Conservation (phyloP, 164 flowering plant species). For the Brasenia schreberi region DNA sequence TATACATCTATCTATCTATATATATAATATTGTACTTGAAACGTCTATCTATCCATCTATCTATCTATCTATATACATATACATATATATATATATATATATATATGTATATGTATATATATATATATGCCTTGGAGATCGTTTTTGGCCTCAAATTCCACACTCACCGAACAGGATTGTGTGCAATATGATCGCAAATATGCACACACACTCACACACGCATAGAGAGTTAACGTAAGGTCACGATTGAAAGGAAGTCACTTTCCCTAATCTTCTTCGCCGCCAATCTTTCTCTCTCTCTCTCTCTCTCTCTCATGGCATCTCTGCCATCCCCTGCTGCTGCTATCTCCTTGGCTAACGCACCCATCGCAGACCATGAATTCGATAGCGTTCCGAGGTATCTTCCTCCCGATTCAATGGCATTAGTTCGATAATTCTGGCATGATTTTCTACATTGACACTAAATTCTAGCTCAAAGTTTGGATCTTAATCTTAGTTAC, state of each 20-base stretch:
- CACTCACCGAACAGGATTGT: neutral
- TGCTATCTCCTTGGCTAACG: conserved; percentile 13
- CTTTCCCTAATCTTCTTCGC: neutral
- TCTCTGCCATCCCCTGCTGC: conserved; percentile 54
- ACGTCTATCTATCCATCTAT: too few relatives aligned
- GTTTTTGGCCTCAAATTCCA: neutral
- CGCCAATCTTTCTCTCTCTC: neutral
- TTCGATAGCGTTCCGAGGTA: conserved; percentile 42
- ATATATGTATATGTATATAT: too few relatives aligned
- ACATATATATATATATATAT: too few relatives aligned
- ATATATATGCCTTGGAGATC: neutral
- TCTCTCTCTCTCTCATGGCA: conserved; percentile 33
- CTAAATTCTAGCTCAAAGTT: neutral
- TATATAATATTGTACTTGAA: too few relatives aligned
- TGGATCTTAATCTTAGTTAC: neutral
- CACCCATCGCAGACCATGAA: conserved; percentile 41
- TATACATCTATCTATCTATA: too few relatives aligned
- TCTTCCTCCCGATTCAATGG: neutral
- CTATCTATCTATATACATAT: too few relatives aligned
- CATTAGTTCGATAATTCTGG: conserved; percentile 1
- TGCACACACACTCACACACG: too few relatives aligned
- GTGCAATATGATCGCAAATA: too few relatives aligned
- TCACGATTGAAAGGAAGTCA: neutral
- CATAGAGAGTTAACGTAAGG: neutral
- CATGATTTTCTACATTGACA: neutral